Conservation (phyloP, 208 protist species). For the Endotrypanum monterogeii region DNA sequence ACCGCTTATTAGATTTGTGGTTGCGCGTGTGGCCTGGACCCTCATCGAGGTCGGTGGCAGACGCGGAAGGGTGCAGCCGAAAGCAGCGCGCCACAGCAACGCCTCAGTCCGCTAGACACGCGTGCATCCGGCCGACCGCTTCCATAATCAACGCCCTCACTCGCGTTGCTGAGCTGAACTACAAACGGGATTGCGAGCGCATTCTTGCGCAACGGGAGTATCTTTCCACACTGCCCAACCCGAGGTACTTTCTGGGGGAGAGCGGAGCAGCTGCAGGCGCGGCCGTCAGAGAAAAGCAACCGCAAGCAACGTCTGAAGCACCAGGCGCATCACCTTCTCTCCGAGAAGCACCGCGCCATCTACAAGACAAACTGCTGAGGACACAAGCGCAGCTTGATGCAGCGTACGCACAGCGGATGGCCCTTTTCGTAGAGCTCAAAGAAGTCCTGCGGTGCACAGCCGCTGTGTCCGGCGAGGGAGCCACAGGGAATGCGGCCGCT, state of each 20-base stretch:
- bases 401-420: not conserved
- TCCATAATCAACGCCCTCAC: slow-evolving; percentile 20
- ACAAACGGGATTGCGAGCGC: slow-evolving; percentile 10
- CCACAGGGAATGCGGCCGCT: not conserved
- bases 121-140: slow-evolving; percentile 13
- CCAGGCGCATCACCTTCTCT: not conserved
- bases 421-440: slow-evolving; percentile 1
- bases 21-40: slow-evolving; percentile 19
- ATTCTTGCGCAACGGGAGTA: slow-evolving; percentile 2
- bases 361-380: slow-evolving; percentile 1
- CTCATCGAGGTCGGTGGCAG: not conserved
- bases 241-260: not conserved
- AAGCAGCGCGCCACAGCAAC: not conserved
- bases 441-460: not conserved
- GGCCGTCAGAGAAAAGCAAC: not conserved
- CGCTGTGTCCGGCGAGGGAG: not conserved
- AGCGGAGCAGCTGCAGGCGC: not conserved
- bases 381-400: not conserved
- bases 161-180: slow-evolving; percentile 7
- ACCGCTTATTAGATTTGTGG: slow-evolving; percentile 18
- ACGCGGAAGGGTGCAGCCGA: not conserved
- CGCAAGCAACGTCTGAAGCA: not conserved
- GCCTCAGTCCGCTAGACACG: not conserved
- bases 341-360: not conserved
- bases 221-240: not conserved